These are phyloP conservation scores for Phlebiopsis flavidoalba DNA, from an alignment of 768 basidiomycete species.

Conservation along the genomic window DNA sequence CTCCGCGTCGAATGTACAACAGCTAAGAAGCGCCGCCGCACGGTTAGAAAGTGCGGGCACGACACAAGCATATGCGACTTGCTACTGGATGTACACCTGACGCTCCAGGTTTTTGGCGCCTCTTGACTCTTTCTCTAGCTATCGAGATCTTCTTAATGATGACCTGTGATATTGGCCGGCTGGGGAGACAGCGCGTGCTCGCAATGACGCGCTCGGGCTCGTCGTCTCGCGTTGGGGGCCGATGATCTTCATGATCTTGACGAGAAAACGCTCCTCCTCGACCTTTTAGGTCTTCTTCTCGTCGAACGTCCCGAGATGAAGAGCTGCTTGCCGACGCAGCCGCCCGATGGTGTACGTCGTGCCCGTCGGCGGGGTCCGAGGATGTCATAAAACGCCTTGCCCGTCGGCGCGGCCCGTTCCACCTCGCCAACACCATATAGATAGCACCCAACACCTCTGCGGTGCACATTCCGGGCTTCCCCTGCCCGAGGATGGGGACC, in stretches of 20 bases:
- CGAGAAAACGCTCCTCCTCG: slow-evolving; percentile 86
- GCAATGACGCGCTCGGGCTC: slow-evolving; percentile 81
- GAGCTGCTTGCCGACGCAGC: slow-evolving; percentile 89
- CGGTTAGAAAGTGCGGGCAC: slow-evolving; percentile 9
- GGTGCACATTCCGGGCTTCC: slow-evolving; percentile 84
- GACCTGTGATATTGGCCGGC: slow-evolving; percentile 89
- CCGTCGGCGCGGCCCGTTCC: slow-evolving; percentile 82
- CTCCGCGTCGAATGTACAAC: too few species aligned
- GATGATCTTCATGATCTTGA: slow-evolving; percentile 84
- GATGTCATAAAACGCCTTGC: slow-evolving; percentile 80
- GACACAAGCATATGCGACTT: too few species aligned
- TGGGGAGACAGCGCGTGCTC: slow-evolving; percentile 87
- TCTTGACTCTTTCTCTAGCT: slow-evolving; percentile 96
- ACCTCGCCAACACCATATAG: too few species aligned
- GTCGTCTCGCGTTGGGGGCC: slow-evolving; percentile 74
- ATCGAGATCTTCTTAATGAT: slow-evolving; percentile 98
- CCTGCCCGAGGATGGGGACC: slow-evolving; percentile 88
- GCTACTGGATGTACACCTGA: slow-evolving; percentile 43
- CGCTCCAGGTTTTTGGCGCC: slow-evolving; percentile 89
- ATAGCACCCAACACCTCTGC: slow-evolving; percentile 80
- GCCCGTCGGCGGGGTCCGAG: slow-evolving; percentile 70
- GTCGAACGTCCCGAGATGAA: slow-evolving; percentile 93
- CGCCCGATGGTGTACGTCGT: slow-evolving; percentile 91
- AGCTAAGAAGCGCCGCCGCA: too few species aligned
- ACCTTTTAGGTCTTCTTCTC: slow-evolving; percentile 96